Evolutionary conservation across 2,329 filamentous ascomycete species (phyloP), one percentile per base, ranked within the genome.

Genomic region (Fusarium nelsonii): DNA sequence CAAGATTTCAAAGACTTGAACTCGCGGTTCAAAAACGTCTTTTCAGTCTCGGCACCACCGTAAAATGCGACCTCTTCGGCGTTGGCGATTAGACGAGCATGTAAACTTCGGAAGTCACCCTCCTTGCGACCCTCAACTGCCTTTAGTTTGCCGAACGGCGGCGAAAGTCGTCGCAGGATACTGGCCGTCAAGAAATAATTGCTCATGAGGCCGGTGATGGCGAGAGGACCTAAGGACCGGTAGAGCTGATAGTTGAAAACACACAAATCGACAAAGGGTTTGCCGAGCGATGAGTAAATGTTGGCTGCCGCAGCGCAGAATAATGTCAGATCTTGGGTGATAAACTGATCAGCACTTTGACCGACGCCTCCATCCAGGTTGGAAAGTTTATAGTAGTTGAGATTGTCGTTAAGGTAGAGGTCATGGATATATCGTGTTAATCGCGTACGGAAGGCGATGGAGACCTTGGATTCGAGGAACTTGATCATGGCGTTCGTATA

Each of bases 401-500:
- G 88, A 72, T 96, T 94, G 58, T 97, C 92, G 78, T 97, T 97
- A 16, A 99, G 87, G 75, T 99, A 99, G 10, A 99, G 83, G 75
- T 99, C 96, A 80, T 99, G 96, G 55, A 99, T 97, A 78, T 99
- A 99, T 72, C 96, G 86, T 3, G 96, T 99, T 15, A 99, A 85
- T 12, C 96, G 89, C 6, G 96, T 99, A 41, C 96, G 90, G 85
- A 99, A 99, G 34, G 97, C 95, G 71, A 99, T 99, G 8, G 95
- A 97, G 55, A 99, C 94, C 83, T 99, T 99, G 51, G 93, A 95
- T 80, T 99, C 95, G 67, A 99, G 86, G 81, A 92, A 99, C 80
- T 98, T 98, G 84, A 99, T 99, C 92, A 97, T 97, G 56, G 95
- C 94, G 79, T 99, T 99, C 51, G 95, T 97, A 77, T 99, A 99